Conservation (phyloP, 2,329 filamentous ascomycete genomes). For the Fusarium albosuccineum region DNA sequence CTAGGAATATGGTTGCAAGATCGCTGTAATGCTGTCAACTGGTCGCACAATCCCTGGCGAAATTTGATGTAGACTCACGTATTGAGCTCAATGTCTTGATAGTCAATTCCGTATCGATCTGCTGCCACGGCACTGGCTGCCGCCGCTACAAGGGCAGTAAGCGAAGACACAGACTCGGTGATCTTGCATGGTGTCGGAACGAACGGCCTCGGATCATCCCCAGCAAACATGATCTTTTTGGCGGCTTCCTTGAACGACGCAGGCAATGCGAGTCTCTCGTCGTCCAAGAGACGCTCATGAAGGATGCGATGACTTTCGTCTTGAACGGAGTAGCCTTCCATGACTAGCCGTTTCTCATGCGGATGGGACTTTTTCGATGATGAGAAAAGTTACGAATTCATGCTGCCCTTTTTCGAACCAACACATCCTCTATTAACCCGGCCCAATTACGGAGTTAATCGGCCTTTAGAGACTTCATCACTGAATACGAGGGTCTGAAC, state of each 20-base stretch:
- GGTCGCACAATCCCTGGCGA: no score
- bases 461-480: no score
- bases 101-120: not conserved
- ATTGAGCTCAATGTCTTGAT: not conserved
- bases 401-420: no score
- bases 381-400: not conserved
- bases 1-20: not conserved
- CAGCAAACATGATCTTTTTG: not conserved
- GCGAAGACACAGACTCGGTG: slow-evolving; percentile 22
- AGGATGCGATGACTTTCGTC: not conserved
- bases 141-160: slow-evolving; percentile 23
- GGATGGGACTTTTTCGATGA: no score
- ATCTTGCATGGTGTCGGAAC: slow-evolving; percentile 30
- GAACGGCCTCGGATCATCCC: slow-evolving; percentile 20
- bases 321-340: not conserved
- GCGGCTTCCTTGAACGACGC: not conserved
- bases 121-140: not conserved
- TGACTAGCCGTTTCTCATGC: no score
- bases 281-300: not conserved
- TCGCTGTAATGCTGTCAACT: not conserved
- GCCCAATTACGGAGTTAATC: no score
- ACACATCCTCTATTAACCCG: no score
- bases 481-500: no score
- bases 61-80: not conserved
- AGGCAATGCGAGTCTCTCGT: not conserved